These are phyloP conservation scores for Syzygium aqueum DNA, from an alignment of 345 rosid species.

Conservation along the genomic window DNA sequence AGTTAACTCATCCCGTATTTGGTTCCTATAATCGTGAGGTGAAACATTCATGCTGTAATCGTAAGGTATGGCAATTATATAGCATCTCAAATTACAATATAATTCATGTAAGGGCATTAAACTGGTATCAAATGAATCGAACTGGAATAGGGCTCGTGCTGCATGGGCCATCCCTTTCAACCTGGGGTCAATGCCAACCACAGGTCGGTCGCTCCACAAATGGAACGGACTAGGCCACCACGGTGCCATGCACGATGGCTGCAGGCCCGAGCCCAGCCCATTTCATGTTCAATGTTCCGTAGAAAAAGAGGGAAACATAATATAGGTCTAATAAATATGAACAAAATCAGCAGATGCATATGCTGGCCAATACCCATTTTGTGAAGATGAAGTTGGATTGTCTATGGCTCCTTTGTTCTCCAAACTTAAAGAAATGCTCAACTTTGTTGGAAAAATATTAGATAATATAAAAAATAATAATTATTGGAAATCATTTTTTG, in stretches of 20 bases:
- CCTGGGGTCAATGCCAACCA: neutral
- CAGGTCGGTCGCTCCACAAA: no score
- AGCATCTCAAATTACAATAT: no score
- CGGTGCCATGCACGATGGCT: neutral
- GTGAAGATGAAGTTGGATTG: neutral
- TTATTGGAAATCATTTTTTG: no score
- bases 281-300: neutral
- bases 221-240: neutral
- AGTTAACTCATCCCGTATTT: no score
- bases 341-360: neutral
- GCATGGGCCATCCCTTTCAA: neutral
- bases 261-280: neutral
- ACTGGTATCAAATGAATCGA: no score
- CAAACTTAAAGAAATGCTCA: neutral
- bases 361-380: neutral
- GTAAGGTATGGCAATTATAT: no score
- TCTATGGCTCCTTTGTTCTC: no score
- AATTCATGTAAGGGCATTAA: no score
- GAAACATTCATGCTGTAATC: no score
- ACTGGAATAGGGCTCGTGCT: rapidly evolving
- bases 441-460: neutral
- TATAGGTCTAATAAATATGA: neutral
- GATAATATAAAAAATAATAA: no score
- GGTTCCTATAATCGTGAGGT: no score
- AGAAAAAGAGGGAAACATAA: neutral